phyloP scores from a whole-genome alignment of 2,329 filamentous ascomycete species.

The Penicillium sp. region DNA sequence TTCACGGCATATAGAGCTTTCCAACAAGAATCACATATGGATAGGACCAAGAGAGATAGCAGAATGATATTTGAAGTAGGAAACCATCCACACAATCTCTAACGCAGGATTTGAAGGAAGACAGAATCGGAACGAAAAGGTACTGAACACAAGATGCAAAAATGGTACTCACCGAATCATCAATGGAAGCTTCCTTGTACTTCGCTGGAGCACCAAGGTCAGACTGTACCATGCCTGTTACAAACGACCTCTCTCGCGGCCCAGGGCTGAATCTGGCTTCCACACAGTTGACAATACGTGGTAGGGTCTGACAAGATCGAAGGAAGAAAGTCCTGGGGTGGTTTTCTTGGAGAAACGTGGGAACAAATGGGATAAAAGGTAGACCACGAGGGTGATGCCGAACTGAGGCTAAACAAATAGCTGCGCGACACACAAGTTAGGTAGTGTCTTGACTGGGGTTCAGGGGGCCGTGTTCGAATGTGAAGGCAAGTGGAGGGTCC shows the following conservation, averaged over 20 bases:
- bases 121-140: constrained; percentile 1
- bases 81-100: constrained; percentile 8
- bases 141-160: neutral
- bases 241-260: constrained; percentile 30
- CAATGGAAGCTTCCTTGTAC: constrained; percentile 49
- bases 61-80: constrained; percentile 25
- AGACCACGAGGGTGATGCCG: constrained; percentile 20
- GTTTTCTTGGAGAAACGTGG: constrained; percentile 11
- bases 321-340: constrained; percentile 15
- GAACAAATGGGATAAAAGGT: constrained; percentile 14
- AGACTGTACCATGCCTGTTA: constrained; percentile 45
- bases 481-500: constrained; percentile 36
- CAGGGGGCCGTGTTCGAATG: constrained; percentile 21
- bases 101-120: neutral
- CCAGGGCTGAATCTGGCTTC: constrained; percentile 18
- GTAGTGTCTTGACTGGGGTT: constrained; percentile 23
- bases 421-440: constrained; percentile 24
- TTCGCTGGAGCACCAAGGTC: constrained; percentile 34
- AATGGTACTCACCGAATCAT: constrained; percentile 46
- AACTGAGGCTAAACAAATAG: constrained; percentile 23
- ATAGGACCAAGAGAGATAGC: constrained; percentile 18
- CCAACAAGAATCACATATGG: constrained; percentile 1
- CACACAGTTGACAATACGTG: neutral
- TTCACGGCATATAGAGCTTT: neutral
- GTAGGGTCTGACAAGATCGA: constrained; percentile 15